Base-by-base conservation (phyloP, 1,139 yeast species). In the Zygosaccharomyces pseudobailii region DNA sequence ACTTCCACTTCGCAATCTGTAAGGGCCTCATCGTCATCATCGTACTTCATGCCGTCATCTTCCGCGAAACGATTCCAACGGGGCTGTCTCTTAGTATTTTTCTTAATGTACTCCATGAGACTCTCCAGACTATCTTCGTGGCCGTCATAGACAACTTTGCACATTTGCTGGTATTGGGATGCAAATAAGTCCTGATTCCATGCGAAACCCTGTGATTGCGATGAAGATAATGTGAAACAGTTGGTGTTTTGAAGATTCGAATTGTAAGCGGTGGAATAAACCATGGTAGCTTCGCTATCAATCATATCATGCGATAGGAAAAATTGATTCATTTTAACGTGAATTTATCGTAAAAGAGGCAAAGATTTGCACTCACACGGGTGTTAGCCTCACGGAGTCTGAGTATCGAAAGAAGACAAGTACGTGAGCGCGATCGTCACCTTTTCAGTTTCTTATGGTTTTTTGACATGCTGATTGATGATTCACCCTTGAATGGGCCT, bases 141-240 rank as follows among this genome's bases (percentile, higher is more conserved):
- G 2, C 62, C 64, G 42, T 59, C 64, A 37, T 58, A 60, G 10
- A 61, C 61, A 6, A 62, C 66, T 41, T 55, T 58, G 47, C 60
- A 61, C 52, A 49, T 53, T 40, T 63, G 67, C 52, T 62, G 64
- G 48, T 58, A 62, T 46, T 59, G 63, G 6, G 64, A 53, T 2
- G 63, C 67, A 48, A 63, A 63, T 8, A 61, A 43, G 39, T 63
- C 67, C 42, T 61, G 66, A 43, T 63, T 63, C 67, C 67, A 63
- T 3, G 51, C 45, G 39, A 63, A 63, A 3, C 67, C 67, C 43
- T 63, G 65, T 4, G 63, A 56, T 35, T 58, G 58, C 2, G 64
- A 54, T 10, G 57, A 48, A 1, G 59, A 48, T n/a, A 61, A 40
- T 9, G 59, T 51, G 36, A 49, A 61, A 25, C 51, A 49, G 23